Evolutionary conservation across 129 eudicot genomes (phyloP).

Genomic region (Mikania micrantha): DNA sequence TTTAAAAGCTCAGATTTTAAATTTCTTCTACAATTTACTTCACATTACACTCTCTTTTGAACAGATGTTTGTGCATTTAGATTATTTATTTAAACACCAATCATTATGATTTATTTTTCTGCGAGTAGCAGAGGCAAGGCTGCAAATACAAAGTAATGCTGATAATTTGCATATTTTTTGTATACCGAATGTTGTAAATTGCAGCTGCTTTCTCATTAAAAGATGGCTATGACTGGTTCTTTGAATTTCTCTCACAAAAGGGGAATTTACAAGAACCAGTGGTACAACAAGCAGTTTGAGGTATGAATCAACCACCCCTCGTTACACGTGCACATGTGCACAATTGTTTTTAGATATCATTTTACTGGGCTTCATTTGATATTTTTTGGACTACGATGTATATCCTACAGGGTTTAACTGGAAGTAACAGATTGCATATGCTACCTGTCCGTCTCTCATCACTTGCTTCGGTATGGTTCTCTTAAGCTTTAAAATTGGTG

Average conservation of each 20-base stretch:
- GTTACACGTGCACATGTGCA: no score
- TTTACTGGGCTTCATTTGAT: no score
- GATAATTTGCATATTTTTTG: neutral
- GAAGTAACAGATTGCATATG: conserved; percentile 37
- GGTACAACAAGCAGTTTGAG: conserved; percentile 38
- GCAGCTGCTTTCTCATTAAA: conserved; percentile 4
- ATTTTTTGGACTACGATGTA: neutral
- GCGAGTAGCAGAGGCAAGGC: conserved; percentile 25
- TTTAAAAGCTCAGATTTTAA: neutral
- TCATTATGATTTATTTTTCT: neutral
- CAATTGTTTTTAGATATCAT: no score
- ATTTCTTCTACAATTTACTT: neutral
- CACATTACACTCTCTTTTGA: neutral
- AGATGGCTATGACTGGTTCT: conserved; percentile 57
- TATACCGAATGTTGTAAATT: conserved; percentile 24
- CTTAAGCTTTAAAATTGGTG: neutral
- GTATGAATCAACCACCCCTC: no score
- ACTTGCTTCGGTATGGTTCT: conserved; percentile 46
- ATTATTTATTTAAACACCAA: neutral
- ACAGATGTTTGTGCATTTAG: neutral
- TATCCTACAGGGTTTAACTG: conserved; percentile 34
- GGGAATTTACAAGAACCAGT: conserved; percentile 52
- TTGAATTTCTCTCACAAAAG: conserved; percentile 51
- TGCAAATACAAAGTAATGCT: conserved; percentile 1
- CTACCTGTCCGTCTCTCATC: conserved; percentile 40